Percentiles rank a stretch among this genome's conserved stretches.
These are phyloP conservation scores for Penicillium dipodomyicola DNA, from an alignment of 495 filamentous ascomycete genomes.

Conservation along the genomic window DNA sequence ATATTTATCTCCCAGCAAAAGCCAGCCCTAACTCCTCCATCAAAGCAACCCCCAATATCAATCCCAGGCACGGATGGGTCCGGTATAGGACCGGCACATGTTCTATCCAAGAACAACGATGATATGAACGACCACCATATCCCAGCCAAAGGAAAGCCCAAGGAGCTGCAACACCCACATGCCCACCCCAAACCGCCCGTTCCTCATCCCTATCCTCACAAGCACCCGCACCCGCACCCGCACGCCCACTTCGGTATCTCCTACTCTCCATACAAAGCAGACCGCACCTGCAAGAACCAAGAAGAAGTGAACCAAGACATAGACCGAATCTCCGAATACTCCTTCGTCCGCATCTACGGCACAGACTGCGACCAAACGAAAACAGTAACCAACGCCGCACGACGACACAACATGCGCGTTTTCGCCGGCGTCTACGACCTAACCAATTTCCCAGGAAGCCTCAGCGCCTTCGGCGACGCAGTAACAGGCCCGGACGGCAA, in stretches of 20 bases:
- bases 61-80: neutral
- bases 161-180: neutral
- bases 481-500: constrained; percentile 34
- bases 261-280: constrained; percentile 71
- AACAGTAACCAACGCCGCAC: constrained; percentile 57
- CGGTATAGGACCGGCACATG: neutral
- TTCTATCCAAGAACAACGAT: neutral
- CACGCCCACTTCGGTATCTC: constrained; percentile 53
- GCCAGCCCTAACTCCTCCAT: neutral
- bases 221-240: constrained; percentile 7
- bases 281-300: constrained; percentile 64
- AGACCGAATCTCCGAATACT: constrained; percentile 49
- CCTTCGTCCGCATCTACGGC: constrained; percentile 74
- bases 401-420: constrained; percentile 58
- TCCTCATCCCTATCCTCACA: constrained; percentile 9
- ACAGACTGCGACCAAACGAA: constrained; percentile 71
- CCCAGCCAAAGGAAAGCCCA: neutral
- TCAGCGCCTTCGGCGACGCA: constrained; percentile 53
- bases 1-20: constrained; percentile 9
- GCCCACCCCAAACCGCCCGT: neutral
- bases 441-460: constrained; percentile 49
- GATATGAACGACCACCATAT: neutral
- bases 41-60: constrained; percentile 4
- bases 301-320: constrained; percentile 64
- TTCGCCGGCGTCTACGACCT: constrained; percentile 74